phyloP scores from a whole-genome alignment of 208 protist genomes.

The Leishmania gerbilli region DNA sequence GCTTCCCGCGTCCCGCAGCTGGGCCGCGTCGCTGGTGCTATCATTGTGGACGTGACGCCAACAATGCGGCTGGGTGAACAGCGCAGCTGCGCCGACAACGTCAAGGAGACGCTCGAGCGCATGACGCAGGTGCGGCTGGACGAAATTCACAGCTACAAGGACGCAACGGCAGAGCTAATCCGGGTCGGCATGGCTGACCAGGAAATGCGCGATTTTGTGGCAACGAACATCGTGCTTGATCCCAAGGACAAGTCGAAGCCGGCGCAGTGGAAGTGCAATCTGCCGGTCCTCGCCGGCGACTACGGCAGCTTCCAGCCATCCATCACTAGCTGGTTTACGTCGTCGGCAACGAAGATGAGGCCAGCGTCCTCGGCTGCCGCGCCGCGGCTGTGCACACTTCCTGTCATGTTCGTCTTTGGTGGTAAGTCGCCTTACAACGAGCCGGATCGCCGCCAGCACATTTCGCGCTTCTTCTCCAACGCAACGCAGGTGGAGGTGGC shows the following conservation, averaged over 20 bases:
- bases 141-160: slow-evolving; percentile 53
- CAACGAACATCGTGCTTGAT: slow-evolving; percentile 71
- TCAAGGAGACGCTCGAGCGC: slow-evolving; percentile 45
- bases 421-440: slow-evolving; percentile 76
- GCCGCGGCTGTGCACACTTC: slow-evolving; percentile 52
- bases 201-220: slow-evolving; percentile 75
- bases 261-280: slow-evolving; percentile 54
- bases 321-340: slow-evolving; percentile 55
- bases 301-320: slow-evolving; percentile 52
- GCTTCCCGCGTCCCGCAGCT: slow-evolving; percentile 20
- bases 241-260: slow-evolving; percentile 17
- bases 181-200: slow-evolving; percentile 60
- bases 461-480: slow-evolving; percentile 68
- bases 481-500: slow-evolving; percentile 58
- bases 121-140: slow-evolving; percentile 63
- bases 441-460: slow-evolving; percentile 31
- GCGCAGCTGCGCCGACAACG: slow-evolving; percentile 26
- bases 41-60: slow-evolving; percentile 84
- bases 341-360: background rate
- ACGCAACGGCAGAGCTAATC: slow-evolving; percentile 48
- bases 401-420: slow-evolving; percentile 88
- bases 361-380: background rate
- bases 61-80: slow-evolving; percentile 32
- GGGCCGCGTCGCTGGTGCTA: slow-evolving; percentile 57
- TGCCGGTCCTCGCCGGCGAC: slow-evolving; percentile 50